A percentile compares a stretch with the other conserved stretches of the same genome.
These are phyloP conservation scores for Podila clonocystis DNA, from an alignment of 192 early-diverging fungal species.

Conservation along the genomic window DNA sequence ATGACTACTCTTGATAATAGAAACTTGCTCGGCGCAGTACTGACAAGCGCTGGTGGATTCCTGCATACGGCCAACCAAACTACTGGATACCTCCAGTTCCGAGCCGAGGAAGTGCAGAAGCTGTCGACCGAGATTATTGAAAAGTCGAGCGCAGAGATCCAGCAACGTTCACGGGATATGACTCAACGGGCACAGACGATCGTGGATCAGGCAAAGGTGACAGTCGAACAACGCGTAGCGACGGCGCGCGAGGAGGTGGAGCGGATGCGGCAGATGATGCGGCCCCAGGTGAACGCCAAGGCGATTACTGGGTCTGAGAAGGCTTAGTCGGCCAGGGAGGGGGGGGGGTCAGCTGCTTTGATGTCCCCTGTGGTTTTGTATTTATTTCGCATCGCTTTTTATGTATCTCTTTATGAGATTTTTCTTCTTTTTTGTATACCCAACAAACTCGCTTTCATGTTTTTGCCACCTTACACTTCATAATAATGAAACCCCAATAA, in stretches of 20 bases:
- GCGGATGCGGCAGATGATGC: slow-evolving; percentile 31
- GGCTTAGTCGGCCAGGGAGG: neutral
- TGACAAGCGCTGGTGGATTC: slow-evolving; percentile 61
- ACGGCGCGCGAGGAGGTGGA: slow-evolving; percentile 10
- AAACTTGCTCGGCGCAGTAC: slow-evolving; percentile 56
- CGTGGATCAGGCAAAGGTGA: slow-evolving; percentile 9
- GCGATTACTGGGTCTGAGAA: slow-evolving; percentile 24
- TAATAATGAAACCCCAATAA: too few relatives aligned
- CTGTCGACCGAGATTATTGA: slow-evolving; percentile 43
- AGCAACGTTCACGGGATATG: slow-evolving; percentile 37
- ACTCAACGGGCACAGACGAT: slow-evolving; percentile 25
- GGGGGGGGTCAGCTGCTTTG: too few relatives aligned
- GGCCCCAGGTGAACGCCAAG: slow-evolving; percentile 18
- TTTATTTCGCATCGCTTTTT: neutral
- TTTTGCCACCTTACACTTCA: too few relatives aligned
- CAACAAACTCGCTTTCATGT: too few relatives aligned
- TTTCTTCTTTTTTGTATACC: slow-evolving; percentile 5
- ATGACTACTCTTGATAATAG: slow-evolving; percentile 10
- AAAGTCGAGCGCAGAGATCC: slow-evolving; percentile 43
- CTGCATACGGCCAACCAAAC: slow-evolving; percentile 57
- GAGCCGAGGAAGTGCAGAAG: slow-evolving; percentile 47
- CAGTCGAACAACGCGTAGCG: slow-evolving; percentile 6
- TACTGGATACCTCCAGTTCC: slow-evolving; percentile 40
- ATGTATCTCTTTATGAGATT: neutral
- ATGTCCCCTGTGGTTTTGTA: neutral